Evolutionary conservation across 495 filamentous ascomycete species (phyloP).

Genomic region (Annulohypoxylon bovei): DNA sequence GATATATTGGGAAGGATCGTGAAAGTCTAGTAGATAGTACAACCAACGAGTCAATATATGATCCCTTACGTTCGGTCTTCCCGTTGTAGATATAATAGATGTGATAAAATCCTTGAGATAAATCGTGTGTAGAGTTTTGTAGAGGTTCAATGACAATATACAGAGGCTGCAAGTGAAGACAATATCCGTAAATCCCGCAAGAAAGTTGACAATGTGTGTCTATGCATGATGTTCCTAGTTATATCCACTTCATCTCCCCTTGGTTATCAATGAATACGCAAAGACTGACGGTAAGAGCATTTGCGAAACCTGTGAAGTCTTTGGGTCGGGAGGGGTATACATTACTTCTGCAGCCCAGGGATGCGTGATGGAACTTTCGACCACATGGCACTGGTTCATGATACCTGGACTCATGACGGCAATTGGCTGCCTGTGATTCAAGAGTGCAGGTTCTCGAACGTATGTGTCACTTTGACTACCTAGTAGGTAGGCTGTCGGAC

Average conservation of each 20-base stretch:
- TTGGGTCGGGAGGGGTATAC: background rate
- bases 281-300: background rate
- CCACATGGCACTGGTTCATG: background rate
- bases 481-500: too few relatives aligned
- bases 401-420: background rate
- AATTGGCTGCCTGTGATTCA: background rate
- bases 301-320: background rate
- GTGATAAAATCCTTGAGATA: background rate
- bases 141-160: background rate
- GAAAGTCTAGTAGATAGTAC: background rate
- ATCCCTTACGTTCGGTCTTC: background rate
- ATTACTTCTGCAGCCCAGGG: background rate
- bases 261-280: background rate
- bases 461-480: background rate
- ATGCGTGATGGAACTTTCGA: background rate
- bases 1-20: background rate
- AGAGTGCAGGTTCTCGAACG: background rate
- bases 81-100: conserved; percentile 2
- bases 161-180: background rate
- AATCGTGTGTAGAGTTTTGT: background rate
- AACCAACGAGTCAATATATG: background rate
- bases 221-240: background rate
- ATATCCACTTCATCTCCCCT: background rate
- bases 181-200: background rate
- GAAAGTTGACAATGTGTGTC: background rate